A percentile compares a stretch with the other conserved stretches of the same genome.
phyloP scores from a whole-genome alignment of 495 filamentous ascomycete species.

The Bryoglossum gracile region DNA sequence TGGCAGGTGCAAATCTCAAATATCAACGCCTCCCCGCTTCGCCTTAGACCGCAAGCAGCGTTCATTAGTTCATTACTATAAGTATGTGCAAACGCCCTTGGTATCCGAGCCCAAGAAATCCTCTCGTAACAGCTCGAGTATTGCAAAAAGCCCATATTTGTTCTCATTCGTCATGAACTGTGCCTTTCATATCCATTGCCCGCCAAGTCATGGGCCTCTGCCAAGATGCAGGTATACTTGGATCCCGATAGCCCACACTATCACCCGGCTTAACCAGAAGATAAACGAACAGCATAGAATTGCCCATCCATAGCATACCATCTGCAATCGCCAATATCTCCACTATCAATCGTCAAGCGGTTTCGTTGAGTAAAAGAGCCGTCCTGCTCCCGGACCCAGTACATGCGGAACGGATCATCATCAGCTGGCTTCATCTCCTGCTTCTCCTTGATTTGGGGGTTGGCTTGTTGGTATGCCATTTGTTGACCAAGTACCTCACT shows the following conservation, averaged over 20 bases:
- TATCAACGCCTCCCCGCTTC: no score
- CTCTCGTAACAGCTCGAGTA: no score
- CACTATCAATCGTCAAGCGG: slow-evolving; percentile 41
- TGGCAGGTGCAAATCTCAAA: no score
- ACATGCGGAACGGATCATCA: slow-evolving; percentile 42
- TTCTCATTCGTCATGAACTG: no score
- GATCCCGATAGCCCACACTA: no score
- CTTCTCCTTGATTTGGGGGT: slow-evolving; percentile 34
- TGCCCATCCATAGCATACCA: slow-evolving; percentile 42
- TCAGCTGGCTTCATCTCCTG: slow-evolving; percentile 47
- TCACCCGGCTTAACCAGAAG: slow-evolving; percentile 2
- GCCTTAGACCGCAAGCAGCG: no score
- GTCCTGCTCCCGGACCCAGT: slow-evolving; percentile 42
- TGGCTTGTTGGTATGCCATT: slow-evolving; percentile 28
- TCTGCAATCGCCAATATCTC: slow-evolving; percentile 35
- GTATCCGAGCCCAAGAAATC: no score
- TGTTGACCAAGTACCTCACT: slow-evolving; percentile 13
- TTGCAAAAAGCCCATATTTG: no score
- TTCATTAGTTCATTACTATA: no score
- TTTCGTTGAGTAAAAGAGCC: slow-evolving; percentile 38
- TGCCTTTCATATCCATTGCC: no score
- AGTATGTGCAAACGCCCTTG: no score
- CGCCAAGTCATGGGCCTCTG: not conserved
- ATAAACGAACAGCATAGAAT: slow-evolving; percentile 41
- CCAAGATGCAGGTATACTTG: not conserved